Percentiles rank a stretch among this genome's conserved stretches.
These are phyloP conservation scores for Selaginella moellendorffii DNA, from an alignment of 75 land plant genomes.

Conservation along the genomic window DNA sequence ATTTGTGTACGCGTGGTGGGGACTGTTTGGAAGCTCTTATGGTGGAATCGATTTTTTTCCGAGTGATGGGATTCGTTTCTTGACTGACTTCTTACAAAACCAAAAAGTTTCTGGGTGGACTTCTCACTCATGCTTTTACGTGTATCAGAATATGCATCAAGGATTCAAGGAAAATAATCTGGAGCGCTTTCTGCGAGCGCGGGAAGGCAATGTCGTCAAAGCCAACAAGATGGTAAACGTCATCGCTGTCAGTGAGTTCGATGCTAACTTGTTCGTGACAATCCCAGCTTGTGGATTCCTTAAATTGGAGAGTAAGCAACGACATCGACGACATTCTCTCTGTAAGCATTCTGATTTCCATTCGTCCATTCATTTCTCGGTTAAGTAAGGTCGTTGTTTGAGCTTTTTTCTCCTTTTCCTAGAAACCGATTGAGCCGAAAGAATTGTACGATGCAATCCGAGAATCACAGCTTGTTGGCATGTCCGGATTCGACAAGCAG, in stretches of 20 bases:
- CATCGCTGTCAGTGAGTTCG: neutral
- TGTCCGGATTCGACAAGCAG: conserved; percentile 58
- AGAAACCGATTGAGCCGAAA: conserved; percentile 57
- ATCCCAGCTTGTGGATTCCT: conserved; percentile 62
- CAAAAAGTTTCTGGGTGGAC: neutral
- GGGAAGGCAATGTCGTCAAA: conserved; percentile 78
- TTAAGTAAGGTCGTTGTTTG: too few species aligned
- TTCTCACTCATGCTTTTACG: neutral
- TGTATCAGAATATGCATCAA: conserved; percentile 61
- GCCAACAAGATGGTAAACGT: conserved; percentile 84
- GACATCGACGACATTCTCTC: conserved; percentile 72
- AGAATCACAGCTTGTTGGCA: conserved; percentile 45
- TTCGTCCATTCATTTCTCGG: neutral
- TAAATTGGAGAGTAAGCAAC: conserved; percentile 80
- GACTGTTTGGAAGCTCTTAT: too few species aligned
- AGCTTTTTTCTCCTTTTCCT: too few species aligned
- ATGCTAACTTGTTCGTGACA: neutral
- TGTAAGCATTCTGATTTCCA: conserved; percentile 34
- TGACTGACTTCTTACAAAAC: too few species aligned
- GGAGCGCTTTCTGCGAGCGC: conserved; percentile 67
- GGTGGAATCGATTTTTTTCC: too few species aligned
- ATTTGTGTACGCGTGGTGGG: too few species aligned
- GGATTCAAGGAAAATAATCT: conserved; percentile 48
- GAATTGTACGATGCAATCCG: conserved; percentile 26
- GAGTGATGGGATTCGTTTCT: too few species aligned